Base-by-base conservation (phyloP, 1,284 basidiomycete species). In the Cryptococcus hybrid region DNA sequence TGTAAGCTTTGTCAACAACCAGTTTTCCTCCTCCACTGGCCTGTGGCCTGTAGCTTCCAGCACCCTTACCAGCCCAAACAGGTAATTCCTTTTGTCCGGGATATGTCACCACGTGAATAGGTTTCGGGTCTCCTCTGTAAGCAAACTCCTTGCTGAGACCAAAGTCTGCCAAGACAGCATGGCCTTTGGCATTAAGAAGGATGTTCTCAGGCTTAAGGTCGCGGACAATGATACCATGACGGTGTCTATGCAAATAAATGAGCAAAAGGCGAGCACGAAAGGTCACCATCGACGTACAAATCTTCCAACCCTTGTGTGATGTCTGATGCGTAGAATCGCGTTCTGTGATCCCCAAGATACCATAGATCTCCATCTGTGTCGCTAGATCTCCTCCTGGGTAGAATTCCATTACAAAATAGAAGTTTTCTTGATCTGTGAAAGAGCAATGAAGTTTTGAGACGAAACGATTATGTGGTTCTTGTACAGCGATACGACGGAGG, bases 351-450 rank as follows among this genome's bases (percentile, higher is more conserved):
- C 1, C 93, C 12, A 98, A 81, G 51, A 91, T 84, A 11, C 94
- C 93, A 89, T 92, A 94, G 46, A 92, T 85, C 52, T 92, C 92
- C 61, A 98, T 86, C 77, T 97, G 94, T 11, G 94, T 97, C 7
- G 94, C 94, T 46, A 98, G 84, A 77, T 98, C 95, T 53, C 94
- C 94, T 46, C 94, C 94, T 42, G 92, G 90, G 70, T 96, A 92
- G 79, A 96, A 96, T 76, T 96, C 92, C 63, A 75, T 70, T 30
- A 75, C 73, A 47, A 77, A 65, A 65, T 92, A 96, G 58, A 97
- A 80, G 73, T 95, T 93, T 75, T 95, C 91, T 76, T 88, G 88
- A 79, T 97, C 93, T 75, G 95, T 92, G 80, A 97, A 97, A 76
- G 89, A 90, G 87, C 90, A 94, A 85, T 91, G 90, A 9, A 98